These are phyloP conservation scores for Chytridium lagenaria DNA, from an alignment of 371 early-diverging fungal species.

Conservation along the genomic window DNA sequence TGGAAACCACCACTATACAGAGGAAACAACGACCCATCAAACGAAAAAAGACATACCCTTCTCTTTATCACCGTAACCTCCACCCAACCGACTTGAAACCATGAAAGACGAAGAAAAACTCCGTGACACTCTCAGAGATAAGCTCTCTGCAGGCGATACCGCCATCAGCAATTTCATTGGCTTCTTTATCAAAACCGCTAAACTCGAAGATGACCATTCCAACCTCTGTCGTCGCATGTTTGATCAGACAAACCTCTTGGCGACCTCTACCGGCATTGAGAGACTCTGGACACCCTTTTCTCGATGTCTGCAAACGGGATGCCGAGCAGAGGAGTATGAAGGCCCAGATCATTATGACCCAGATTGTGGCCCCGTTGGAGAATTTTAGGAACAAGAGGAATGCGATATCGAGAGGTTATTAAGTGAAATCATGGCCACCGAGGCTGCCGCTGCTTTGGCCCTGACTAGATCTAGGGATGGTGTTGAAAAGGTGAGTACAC, in stretches of 20 bases:
- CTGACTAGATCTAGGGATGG: slow-evolving; percentile 10
- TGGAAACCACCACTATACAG: too few relatives aligned
- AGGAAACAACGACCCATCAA: too few relatives aligned
- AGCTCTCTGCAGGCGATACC: not conserved
- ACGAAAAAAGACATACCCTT: too few relatives aligned
- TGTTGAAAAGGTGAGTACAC: slow-evolving; percentile 4
- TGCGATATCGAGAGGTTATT: not conserved
- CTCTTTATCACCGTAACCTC: too few relatives aligned
- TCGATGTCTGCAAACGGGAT: not conserved
- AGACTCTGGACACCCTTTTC: slow-evolving; percentile 7
- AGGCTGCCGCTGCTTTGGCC: not conserved
- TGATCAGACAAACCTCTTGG: not conserved
- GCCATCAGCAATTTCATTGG: not conserved
- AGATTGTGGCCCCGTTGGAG: not conserved
- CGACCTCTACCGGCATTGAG: not conserved
- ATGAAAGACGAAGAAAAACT: too few relatives aligned
- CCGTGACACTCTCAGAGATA: too few relatives aligned
- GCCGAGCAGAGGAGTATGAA: not conserved
- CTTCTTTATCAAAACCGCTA: not conserved
- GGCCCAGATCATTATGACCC: not conserved
- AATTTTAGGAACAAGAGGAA: not conserved
- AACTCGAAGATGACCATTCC: not conserved
- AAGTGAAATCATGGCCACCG: not conserved
- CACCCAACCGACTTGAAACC: too few relatives aligned
- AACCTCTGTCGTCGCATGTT: not conserved